Conservation (phyloP, 176 grass and related monocot genomes). For the Musa itinerans region DNA sequence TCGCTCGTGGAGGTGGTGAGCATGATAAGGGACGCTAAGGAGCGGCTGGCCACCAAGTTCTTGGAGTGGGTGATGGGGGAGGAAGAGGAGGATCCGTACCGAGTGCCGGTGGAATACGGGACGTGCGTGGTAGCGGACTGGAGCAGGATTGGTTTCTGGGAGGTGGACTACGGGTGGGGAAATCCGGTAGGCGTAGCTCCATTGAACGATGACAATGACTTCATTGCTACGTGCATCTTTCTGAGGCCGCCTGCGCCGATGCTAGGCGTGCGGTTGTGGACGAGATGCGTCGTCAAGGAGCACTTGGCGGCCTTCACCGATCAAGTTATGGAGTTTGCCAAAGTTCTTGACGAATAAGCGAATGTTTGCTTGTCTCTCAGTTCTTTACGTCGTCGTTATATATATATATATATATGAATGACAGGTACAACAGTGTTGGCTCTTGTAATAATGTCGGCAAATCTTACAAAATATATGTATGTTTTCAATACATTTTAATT, state of each 20-base stretch:
- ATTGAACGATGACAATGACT: conserved; percentile 50
- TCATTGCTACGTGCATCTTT: conserved; percentile 38
- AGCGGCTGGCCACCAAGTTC: conserved; percentile 26
- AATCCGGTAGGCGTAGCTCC: conserved; percentile 48
- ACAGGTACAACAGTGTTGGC: too few species aligned
- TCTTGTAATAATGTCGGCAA: too few species aligned
- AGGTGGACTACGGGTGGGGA: conserved; percentile 62
- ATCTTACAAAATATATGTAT: too few species aligned
- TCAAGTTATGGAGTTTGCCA: conserved; percentile 39
- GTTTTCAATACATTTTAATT: too few species aligned
- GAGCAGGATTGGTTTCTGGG: conserved; percentile 56
- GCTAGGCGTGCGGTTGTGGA: conserved; percentile 55
- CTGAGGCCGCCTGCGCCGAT: conserved; percentile 40
- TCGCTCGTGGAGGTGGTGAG: conserved; percentile 34
- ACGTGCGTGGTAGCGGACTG: conserved; percentile 56
- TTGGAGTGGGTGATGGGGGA: conserved; percentile 43
- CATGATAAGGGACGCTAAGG: conserved; percentile 47
- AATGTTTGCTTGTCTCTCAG: too few species aligned
- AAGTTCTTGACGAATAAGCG: too few species aligned
- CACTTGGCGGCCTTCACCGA: conserved; percentile 41
- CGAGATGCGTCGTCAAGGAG: conserved; percentile 47
- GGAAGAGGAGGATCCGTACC: conserved; percentile 34
- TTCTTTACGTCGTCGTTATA: too few species aligned
- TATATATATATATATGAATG: too few species aligned
- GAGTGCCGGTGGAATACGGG: conserved; percentile 49